Conservation (phyloP, 768 basidiomycete species). For the Mrakia gelida region DNA sequence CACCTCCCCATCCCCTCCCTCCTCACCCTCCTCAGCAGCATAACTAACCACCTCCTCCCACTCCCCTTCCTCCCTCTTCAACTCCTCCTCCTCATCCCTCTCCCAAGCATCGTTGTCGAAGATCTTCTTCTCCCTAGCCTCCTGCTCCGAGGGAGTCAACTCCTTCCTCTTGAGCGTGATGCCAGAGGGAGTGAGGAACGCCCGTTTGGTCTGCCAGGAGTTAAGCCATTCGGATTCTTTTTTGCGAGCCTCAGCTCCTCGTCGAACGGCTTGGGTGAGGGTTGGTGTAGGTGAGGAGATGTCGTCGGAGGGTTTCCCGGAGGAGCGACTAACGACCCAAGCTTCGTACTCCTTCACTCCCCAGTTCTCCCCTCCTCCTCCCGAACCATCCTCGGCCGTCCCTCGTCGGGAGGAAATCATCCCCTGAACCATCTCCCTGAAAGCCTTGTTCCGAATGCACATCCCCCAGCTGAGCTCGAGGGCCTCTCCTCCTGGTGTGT, state of each 20-base stretch:
- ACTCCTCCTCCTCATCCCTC: background rate
- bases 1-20: background rate
- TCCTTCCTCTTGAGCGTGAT: background rate
- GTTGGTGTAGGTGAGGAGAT: too few relatives aligned
- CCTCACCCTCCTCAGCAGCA: background rate
- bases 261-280: background rate
- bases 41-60: slow-evolving; percentile 10
- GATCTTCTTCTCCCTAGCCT: background rate
- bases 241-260: background rate
- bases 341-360: slow-evolving; percentile 1
- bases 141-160: background rate
- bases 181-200: background rate
- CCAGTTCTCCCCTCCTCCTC: background rate
- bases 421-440: background rate
- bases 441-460: background rate
- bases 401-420: background rate
- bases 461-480: slow-evolving; percentile 17
- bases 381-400: background rate
- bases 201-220: background rate
- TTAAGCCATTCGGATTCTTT: background rate
- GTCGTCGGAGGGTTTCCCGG: too few relatives aligned
- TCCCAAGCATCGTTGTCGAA: background rate
- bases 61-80: background rate
- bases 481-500: slow-evolving; percentile 12
- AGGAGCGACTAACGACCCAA: background rate